phyloP scores from a whole-genome alignment of 78 protist genomes.

The Dictyostelium intermedium region DNA sequence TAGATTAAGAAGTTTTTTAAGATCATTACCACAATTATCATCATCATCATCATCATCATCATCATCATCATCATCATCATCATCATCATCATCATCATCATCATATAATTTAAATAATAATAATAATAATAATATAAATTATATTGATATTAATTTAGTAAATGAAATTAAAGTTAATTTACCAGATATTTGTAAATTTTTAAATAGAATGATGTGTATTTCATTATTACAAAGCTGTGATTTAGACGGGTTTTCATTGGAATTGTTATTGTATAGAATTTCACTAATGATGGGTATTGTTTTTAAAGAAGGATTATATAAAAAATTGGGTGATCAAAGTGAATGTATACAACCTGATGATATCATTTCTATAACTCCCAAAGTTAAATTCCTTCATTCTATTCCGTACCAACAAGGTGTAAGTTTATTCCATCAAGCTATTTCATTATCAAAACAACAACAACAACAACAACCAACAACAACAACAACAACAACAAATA shows the following conservation, averaged over 20 bases:
- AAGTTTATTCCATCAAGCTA: conserved; percentile 71
- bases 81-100: background rate
- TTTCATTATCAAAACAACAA: conserved; percentile 4
- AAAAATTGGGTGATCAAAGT: background rate
- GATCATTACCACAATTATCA: background rate
- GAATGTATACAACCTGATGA: background rate
- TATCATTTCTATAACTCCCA: conserved; percentile 21
- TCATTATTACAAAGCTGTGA: conserved; percentile 43
- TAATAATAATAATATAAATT: background rate
- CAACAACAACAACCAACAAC: background rate
- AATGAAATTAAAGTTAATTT: background rate
- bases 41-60: background rate
- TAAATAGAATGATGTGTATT: conserved; percentile 14
- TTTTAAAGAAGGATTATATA: background rate
- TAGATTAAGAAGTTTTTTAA: conserved; percentile 27
- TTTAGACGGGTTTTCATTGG: conserved; percentile 64
- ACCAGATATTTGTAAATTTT: conserved; percentile 11
- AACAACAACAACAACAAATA: background rate
- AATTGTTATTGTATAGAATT: conserved; percentile 15
- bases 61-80: background rate
- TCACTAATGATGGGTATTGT: conserved; percentile 54
- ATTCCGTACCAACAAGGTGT: conserved; percentile 83
- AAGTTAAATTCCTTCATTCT: conserved; percentile 56
- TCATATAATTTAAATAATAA: background rate
- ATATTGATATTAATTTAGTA: background rate